These are phyloP conservation scores for Suillus decipiens DNA, from an alignment of 768 basidiomycete genomes.

Conservation along the genomic window DNA sequence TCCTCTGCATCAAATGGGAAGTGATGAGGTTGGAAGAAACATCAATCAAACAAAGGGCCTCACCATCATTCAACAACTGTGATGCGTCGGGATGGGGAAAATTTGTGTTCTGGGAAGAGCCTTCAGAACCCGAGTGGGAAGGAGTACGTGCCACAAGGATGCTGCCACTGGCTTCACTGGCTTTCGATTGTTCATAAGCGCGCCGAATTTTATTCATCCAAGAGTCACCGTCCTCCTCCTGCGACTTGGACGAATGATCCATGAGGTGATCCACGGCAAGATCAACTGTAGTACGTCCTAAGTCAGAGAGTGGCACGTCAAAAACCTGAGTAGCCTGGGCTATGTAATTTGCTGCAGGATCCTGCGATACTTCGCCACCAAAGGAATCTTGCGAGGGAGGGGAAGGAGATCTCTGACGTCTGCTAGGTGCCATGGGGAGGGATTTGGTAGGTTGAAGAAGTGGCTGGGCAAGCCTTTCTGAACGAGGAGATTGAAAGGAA, in stretches of 20 bases:
- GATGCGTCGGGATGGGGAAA: constrained; percentile 18
- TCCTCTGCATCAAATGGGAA: not conserved
- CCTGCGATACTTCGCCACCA: constrained; percentile 49
- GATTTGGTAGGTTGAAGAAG: constrained; percentile 22
- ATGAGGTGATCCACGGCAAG: constrained; percentile 10
- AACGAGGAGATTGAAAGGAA: constrained; percentile 36
- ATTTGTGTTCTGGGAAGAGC: constrained; percentile 30
- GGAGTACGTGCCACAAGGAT: constrained; percentile 60
- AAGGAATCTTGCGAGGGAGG: constrained; percentile 64
- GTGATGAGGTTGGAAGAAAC: not conserved
- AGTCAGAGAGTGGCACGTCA: constrained; percentile 57
- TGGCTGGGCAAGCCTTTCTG: constrained; percentile 17
- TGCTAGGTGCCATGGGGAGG: constrained; percentile 24
- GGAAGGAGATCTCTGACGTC: constrained; percentile 37
- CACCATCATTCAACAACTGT: constrained; percentile 5
- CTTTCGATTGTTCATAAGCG: constrained; percentile 12
- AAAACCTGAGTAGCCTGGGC: constrained; percentile 50
- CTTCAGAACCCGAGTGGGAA: constrained; percentile 36
- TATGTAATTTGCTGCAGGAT: constrained; percentile 48
- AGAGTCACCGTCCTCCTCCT: constrained; percentile 11
- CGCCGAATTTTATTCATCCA: constrained; percentile 7
- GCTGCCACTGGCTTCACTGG: constrained; percentile 18
- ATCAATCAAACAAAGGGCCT: not conserved
- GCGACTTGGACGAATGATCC: not conserved
- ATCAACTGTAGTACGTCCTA: constrained; percentile 39